A percentile compares a stretch with the other conserved stretches of the same genome.
These are phyloP conservation scores for Blechomonas ayalai DNA, from an alignment of 208 protist species.

Conservation along the genomic window DNA sequence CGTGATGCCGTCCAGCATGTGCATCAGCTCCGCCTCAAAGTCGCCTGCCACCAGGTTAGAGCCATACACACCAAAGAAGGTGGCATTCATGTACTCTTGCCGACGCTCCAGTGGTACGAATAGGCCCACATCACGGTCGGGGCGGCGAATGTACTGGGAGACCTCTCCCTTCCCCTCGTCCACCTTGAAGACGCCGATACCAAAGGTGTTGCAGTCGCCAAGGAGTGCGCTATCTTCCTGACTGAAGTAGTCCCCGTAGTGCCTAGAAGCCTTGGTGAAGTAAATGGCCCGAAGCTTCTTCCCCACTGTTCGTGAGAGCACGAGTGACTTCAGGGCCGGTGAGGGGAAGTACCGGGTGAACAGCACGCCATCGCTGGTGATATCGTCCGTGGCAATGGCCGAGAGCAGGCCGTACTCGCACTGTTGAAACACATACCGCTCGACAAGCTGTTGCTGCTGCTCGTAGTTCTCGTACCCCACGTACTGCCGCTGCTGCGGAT, in stretches of 20 bases:
- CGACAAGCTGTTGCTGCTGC: constrained; percentile 63
- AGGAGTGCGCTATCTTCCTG: constrained; percentile 86
- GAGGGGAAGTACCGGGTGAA: constrained; percentile 89
- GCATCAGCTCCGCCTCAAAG: constrained; percentile 86
- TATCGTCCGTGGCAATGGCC: constrained; percentile 84
- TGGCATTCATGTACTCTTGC: constrained; percentile 83
- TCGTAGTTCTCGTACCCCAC: constrained; percentile 62
- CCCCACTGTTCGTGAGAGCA: constrained; percentile 76
- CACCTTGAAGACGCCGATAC: constrained; percentile 84
- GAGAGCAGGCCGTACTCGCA: constrained; percentile 88
- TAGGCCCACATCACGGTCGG: constrained; percentile 61
- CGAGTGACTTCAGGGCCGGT: constrained; percentile 85
- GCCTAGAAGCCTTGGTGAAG: constrained; percentile 70
- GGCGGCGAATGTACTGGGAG: constrained; percentile 83
- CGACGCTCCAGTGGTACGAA: constrained; percentile 85
- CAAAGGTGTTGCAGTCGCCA: constrained; percentile 82
- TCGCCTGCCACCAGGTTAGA: constrained; percentile 89
- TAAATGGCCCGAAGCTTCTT: constrained; percentile 83
- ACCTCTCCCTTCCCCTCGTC: constrained; percentile 72
- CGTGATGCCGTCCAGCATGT: constrained; percentile 76
- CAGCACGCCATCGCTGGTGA: constrained; percentile 88
- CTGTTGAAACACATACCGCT: constrained; percentile 81
- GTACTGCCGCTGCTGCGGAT: constrained; percentile 61
- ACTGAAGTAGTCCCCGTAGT: constrained; percentile 86
- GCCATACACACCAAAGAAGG: constrained; percentile 91